These are phyloP conservation scores for Nadsonia fulvescens DNA, from an alignment of 805 yeast species.

Conservation along the genomic window DNA sequence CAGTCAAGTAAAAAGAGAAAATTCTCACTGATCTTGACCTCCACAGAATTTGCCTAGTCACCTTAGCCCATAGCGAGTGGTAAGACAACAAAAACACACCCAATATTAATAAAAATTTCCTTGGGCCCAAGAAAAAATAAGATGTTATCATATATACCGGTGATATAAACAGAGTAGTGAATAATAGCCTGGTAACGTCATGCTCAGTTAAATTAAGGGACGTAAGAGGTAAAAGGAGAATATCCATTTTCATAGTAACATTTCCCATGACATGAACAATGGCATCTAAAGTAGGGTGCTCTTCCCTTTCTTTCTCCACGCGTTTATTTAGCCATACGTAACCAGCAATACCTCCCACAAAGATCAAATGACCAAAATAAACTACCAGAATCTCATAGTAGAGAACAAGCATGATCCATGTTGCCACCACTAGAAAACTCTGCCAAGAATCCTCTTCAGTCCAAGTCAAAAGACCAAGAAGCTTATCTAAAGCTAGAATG, in stretches of 20 bases:
- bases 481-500: constrained; percentile 49
- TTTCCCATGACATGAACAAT: constrained; percentile 61
- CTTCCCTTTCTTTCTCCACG: constrained; percentile 28
- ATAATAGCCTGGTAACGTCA: constrained; percentile 62
- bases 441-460: constrained; percentile 71
- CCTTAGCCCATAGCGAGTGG: constrained; percentile 73
- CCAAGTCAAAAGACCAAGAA: constrained; percentile 72
- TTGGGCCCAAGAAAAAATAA: constrained; percentile 51
- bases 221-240: constrained; percentile 66
- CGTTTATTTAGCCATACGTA: constrained; percentile 13
- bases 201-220: constrained; percentile 49
- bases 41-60: constrained; percentile 76
- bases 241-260: constrained; percentile 57
- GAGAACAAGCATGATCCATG: constrained; percentile 40
- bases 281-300: constrained; percentile 72
- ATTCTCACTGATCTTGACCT: constrained; percentile 53
- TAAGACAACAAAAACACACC: constrained; percentile 56
- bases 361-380: constrained; percentile 67
- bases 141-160: constrained; percentile 66
- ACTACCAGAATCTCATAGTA: constrained; percentile 62
- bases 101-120: constrained; percentile 36
- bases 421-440: constrained; percentile 40
- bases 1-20: constrained; percentile 66
- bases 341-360: constrained; percentile 24
- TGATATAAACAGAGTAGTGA: constrained; percentile 71